These are phyloP conservation scores for Begonia loranthoides DNA, from an alignment of 306 rosid species.

Conservation along the genomic window DNA sequence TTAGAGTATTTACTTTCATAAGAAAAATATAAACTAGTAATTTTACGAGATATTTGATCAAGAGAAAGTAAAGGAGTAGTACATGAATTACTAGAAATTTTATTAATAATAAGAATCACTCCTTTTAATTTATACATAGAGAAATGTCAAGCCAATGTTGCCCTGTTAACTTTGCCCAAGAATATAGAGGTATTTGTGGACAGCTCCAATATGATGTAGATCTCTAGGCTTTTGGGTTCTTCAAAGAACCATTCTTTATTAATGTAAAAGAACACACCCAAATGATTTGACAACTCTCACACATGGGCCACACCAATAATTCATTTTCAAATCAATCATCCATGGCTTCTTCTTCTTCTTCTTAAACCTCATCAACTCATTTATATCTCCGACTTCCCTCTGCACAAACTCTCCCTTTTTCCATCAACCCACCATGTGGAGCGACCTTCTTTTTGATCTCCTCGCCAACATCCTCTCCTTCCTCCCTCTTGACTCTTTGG, in stretches of 20 bases:
- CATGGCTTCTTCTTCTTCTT: conserved; percentile 15
- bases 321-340: conserved; percentile 13
- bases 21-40: too few relatives aligned
- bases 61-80: too few relatives aligned
- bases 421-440: conserved; percentile 37
- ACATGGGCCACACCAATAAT: conserved; percentile 21
- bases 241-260: conserved; percentile 9
- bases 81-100: too few relatives aligned
- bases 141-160: too few relatives aligned
- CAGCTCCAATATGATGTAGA: too few relatives aligned
- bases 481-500: conserved; percentile 56
- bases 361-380: too few relatives aligned
- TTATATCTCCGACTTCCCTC: not conserved
- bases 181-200: too few relatives aligned
- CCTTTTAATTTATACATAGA: too few relatives aligned
- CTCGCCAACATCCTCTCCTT: conserved; percentile 53
- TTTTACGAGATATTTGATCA: too few relatives aligned
- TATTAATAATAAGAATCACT: too few relatives aligned
- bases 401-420: not conserved
- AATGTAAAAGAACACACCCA: not conserved
- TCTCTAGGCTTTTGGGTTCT: conserved; percentile 13
- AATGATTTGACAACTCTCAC: conserved; percentile 5
- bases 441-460: conserved; percentile 48
- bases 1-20: too few relatives aligned
- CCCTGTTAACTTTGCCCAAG: too few relatives aligned